Conservation (phyloP, 331 rosid species). For the Pyrus hybrid region DNA sequence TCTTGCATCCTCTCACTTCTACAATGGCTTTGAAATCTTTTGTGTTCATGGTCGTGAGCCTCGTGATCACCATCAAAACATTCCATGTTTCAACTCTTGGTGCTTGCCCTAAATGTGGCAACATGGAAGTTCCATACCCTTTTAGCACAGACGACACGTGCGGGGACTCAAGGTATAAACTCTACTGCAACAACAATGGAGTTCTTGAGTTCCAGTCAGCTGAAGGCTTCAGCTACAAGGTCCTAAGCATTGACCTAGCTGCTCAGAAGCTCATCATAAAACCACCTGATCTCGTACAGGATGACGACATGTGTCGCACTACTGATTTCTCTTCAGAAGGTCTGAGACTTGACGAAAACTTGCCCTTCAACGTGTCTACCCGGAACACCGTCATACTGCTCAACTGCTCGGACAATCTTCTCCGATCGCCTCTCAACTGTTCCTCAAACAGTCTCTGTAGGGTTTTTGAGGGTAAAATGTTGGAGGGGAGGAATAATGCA, state of each 20-base stretch:
- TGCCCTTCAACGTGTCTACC: conserved; percentile 67
- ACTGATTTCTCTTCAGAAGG: conserved; percentile 60
- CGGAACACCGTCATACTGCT: conserved; percentile 68
- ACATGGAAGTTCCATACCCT: conserved; percentile 63
- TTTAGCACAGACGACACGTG: conserved; percentile 61
- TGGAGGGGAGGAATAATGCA: conserved; percentile 29
- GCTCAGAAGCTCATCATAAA: conserved; percentile 9
- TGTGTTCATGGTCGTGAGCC: conserved; percentile 12
- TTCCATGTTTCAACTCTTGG: conserved; percentile 19
- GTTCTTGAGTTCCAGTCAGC: conserved; percentile 57
- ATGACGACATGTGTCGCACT: conserved; percentile 33
- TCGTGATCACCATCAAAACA: neutral
- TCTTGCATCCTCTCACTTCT: conserved; percentile 9
- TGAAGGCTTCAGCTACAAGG: conserved; percentile 44
- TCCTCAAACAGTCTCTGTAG: conserved; percentile 62
- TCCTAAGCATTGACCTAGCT: conserved; percentile 47
- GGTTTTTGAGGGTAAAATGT: conserved; percentile 42
- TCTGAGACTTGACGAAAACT: conserved; percentile 31
- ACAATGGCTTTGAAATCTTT: conserved; percentile 19
- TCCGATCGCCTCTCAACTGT: conserved; percentile 73
- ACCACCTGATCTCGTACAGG: conserved; percentile 30
- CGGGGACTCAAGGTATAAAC: conserved; percentile 56
- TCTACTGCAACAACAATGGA: conserved; percentile 44
- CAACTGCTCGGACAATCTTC: conserved; percentile 48
- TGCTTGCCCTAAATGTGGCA: conserved; percentile 58